These are phyloP conservation scores for Cladorrhinum samala DNA, from an alignment of 495 filamentous ascomycete genomes.

Conservation along the genomic window DNA sequence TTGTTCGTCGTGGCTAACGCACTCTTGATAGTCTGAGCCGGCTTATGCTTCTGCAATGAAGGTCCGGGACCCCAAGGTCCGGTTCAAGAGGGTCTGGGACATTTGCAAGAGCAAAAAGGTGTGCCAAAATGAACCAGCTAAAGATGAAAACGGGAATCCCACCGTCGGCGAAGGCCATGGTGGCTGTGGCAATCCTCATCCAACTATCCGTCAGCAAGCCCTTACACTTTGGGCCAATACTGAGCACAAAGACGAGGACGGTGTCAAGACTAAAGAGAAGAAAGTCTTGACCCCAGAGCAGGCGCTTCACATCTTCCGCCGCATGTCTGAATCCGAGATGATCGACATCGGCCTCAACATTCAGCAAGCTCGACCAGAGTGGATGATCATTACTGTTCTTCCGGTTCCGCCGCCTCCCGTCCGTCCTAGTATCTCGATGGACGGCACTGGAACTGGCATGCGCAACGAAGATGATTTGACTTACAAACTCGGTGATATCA, in stretches of 20 bases:
- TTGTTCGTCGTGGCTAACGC: constrained; percentile 53
- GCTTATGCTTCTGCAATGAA: constrained; percentile 74
- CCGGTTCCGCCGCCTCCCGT: constrained; percentile 95
- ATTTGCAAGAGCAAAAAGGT: constrained; percentile 78
- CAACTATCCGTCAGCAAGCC: constrained; percentile 76
- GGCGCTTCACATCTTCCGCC: constrained; percentile 77
- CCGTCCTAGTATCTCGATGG: constrained; percentile 88
- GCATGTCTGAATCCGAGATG: constrained; percentile 73
- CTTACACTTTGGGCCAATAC: constrained; percentile 62
- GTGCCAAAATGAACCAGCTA: constrained; percentile 68
- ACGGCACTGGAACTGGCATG: constrained; percentile 77
- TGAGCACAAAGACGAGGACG: constrained; percentile 59
- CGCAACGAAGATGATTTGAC: constrained; percentile 98
- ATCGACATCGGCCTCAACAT: constrained; percentile 82
- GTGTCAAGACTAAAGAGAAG: constrained; percentile 77
- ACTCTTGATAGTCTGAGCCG: constrained; percentile 62
- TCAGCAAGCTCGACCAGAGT: constrained; percentile 91
- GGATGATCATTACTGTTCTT: constrained; percentile 95
- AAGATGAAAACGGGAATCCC: constrained; percentile 48
- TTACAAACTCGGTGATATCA: constrained; percentile 96
- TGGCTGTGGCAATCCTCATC: constrained; percentile 88
- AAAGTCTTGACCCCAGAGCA: constrained; percentile 74
- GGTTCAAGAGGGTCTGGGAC: constrained; percentile 84
- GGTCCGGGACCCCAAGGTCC: constrained; percentile 81
- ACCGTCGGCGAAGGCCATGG: constrained; percentile 58